These are phyloP conservation scores for Xylaria arbuscula DNA, from an alignment of 2,329 filamentous ascomycete genomes.

Conservation along the genomic window DNA sequence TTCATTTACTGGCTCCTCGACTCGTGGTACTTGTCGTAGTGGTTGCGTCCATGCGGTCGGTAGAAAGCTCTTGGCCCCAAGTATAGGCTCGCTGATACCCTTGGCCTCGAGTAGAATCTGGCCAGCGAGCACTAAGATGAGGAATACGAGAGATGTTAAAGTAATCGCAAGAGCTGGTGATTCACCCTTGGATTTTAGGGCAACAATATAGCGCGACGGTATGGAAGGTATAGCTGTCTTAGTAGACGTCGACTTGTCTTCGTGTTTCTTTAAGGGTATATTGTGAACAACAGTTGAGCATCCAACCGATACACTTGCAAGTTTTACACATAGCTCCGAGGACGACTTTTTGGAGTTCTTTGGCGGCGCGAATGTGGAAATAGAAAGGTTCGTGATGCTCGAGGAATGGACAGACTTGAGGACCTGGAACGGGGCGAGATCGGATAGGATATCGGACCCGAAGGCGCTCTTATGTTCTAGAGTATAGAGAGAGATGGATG, in stretches of 20 bases:
- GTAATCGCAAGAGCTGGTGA: constrained; percentile 64
- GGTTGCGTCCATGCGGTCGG: constrained; percentile 55
- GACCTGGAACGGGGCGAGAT: constrained; percentile 64
- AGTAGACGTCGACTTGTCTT: constrained; percentile 51
- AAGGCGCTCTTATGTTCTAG: constrained; percentile 71
- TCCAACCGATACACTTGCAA: constrained; percentile 84
- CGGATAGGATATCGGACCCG: constrained; percentile 61
- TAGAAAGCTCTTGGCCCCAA: constrained; percentile 67
- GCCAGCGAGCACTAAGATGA: constrained; percentile 71
- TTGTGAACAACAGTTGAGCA: constrained; percentile 84
- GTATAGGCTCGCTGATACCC: constrained; percentile 65
- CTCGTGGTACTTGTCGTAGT: constrained; percentile 50
- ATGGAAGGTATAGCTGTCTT: constrained; percentile 56
- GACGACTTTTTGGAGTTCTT: constrained; percentile 59
- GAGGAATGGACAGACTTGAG: constrained; percentile 66
- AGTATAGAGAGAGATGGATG: constrained; percentile 81
- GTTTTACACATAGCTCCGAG: constrained; percentile 72
- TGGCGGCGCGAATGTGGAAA: constrained; percentile 67
- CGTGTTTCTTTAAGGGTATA: constrained; percentile 70
- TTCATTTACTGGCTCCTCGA: constrained; percentile 19
- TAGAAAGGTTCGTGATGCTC: constrained; percentile 69
- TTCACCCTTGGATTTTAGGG: constrained; percentile 64
- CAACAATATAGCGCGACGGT: constrained; percentile 77
- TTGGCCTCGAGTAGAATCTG: constrained; percentile 73
- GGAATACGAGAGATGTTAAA: constrained; percentile 65